Percentiles rank a stretch among this genome's conserved stretches.
Conservation (phyloP, 148 eudicot genomes). For the Amaranthus hypochondriacus region DNA sequence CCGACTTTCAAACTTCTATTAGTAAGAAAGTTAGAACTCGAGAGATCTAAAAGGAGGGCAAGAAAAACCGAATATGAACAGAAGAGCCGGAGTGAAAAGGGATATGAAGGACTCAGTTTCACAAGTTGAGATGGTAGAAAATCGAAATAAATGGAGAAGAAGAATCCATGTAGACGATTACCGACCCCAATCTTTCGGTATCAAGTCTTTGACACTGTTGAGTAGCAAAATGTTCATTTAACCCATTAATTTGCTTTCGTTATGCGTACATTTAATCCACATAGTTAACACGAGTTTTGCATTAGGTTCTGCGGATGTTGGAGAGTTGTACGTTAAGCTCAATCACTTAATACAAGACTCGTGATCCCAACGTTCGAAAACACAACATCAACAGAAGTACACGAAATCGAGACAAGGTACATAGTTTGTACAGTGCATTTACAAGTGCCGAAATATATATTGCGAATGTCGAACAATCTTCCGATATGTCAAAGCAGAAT, state of each 20-base stretch:
- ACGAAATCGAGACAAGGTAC: neutral
- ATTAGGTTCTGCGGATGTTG: constrained; percentile 69
- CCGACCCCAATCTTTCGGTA: too few species aligned
- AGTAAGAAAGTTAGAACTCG: too few species aligned
- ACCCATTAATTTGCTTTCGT: neutral
- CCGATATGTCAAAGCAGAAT: neutral
- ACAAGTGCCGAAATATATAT: neutral
- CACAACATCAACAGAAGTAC: neutral
- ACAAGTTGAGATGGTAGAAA: too few species aligned
- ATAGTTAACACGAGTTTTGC: neutral
- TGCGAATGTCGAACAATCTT: neutral
- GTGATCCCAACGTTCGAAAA: constrained; percentile 1
- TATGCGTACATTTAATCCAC: neutral
- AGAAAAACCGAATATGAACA: too few species aligned
- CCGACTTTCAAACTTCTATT: too few species aligned
- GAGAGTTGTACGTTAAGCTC: constrained; percentile 34
- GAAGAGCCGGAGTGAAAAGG: too few species aligned
- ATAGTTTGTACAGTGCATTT: neutral
- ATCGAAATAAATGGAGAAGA: too few species aligned
- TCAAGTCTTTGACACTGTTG: too few species aligned
- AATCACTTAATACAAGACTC: constrained; percentile 7
- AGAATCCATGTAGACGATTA: too few species aligned
- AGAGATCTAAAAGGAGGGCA: too few species aligned
- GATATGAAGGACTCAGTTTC: too few species aligned
- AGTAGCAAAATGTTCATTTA: neutral